Conservation (phyloP, 2,329 filamentous ascomycete genomes). For the Aureobasidium sp. region DNA sequence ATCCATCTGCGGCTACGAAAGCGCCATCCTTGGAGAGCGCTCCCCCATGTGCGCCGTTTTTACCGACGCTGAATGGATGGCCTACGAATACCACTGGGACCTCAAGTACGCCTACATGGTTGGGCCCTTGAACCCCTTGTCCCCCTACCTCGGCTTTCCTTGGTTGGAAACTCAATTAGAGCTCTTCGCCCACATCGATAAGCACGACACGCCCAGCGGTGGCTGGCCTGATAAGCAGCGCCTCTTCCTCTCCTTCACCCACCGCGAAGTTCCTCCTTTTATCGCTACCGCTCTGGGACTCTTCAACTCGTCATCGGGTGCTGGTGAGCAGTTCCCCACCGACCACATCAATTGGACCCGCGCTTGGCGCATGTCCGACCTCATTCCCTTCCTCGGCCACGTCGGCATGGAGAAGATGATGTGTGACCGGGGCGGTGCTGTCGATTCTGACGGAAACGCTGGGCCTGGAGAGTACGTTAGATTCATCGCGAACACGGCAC, state of each 20-base stretch:
- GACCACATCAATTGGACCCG: constrained; percentile 19
- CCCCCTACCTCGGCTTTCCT: constrained; percentile 19
- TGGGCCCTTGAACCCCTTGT: constrained; percentile 18
- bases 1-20: constrained; percentile 19
- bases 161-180: constrained; percentile 16
- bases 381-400: constrained; percentile 21
- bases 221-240: constrained; percentile 14
- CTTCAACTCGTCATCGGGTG: constrained; percentile 18
- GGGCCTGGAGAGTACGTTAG: constrained; percentile 17
- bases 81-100: constrained; percentile 20
- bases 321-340: constrained; percentile 18
- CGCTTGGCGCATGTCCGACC: constrained; percentile 19
- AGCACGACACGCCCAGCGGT: constrained; percentile 9
- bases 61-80: constrained; percentile 20
- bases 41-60: constrained; percentile 17
- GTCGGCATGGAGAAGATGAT: constrained; percentile 19
- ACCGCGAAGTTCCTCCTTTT: constrained; percentile 20
- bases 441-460: neutral
- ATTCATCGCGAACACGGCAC: constrained; percentile 18
- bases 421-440: constrained; percentile 7
- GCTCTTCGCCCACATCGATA: constrained; percentile 12
- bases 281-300: constrained; percentile 19
- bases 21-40: constrained; percentile 18
- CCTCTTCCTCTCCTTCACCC: constrained; percentile 20
- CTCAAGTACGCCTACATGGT: constrained; percentile 20